Evolutionary conservation across 306 rosid species (phyloP), one percentile per base, ranked within the genome.

Genomic region (Prosopis cineraria): DNA sequence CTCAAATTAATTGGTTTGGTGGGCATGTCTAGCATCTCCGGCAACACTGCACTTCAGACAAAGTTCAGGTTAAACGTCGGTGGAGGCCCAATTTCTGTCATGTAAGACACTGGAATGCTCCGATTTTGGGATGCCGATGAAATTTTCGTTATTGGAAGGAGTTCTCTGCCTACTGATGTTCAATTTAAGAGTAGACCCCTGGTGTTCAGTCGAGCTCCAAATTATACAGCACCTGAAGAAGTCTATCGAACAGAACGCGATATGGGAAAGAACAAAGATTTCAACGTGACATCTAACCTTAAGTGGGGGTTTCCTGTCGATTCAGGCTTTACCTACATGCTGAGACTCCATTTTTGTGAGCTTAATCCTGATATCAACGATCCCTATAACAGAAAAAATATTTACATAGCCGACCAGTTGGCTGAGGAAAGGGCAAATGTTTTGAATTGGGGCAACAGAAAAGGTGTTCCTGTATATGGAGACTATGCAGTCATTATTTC

Each of bases 291-390:
- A 0, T 19, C 19, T 1, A 72, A 8, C 30, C 66, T 79, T 6
- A 79, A 60, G 1, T 72, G 78, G 83, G 39, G 39, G 1, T 79
- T 79, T 7, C 2, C n/a, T 0, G 68, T 77, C 2, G 47, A 77
- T 67, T 68, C 74, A 17, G 68, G 59, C 0, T 79, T 64, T 16
- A 0, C 0, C 33, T 72, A 79, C 68, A 19, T 72, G 44, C 9
- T 79, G 0, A 79, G 73, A 71, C 82, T 79, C 3, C 82, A 72
- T 10, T 79, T 79, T 24, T 79, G 73, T 31, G 82, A 79, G 78
- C 52, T 63, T 7, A 24, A 63, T 24, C 68, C 45, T 0, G 0
- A 47, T 2, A 36, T 79, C 4, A 20, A 0, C 0, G 0, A 0
- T 0, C 0, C 0, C 3, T 0, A 0, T 19, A 1, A 39, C 6